Evolutionary conservation across 441 rosid species (phyloP), one percentile per base, ranked within the genome.

Genomic region (Populus hybrid): DNA sequence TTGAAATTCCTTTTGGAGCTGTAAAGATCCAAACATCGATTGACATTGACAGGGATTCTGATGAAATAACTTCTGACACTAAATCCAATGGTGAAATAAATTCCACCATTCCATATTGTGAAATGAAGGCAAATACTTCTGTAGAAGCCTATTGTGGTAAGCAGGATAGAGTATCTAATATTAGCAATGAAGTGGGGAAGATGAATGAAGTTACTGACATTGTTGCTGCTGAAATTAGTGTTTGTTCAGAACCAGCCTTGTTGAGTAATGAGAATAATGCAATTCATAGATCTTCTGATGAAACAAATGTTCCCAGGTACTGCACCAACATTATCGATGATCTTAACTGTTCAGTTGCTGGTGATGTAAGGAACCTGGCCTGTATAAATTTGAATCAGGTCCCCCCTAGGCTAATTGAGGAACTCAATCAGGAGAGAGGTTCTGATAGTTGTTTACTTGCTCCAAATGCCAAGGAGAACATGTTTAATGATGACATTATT

Each of bases 181-280:
- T 50, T 74, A 73, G 71, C 72, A 72, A 72, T 79, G 78, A 70
- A 77, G 64, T 71, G 61, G 84, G 73, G 34, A 72, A 80, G 78
- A 67, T 40, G 67, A 80, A 75, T 70, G 83, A 74, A 64, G 69
- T 50, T 26, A 35, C 76, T 78, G 78, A 75, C 66, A 46, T 23
- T 19, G 59, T 36, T 78, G 75, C 40, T 66, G 75, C 74, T 68
- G 80, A 78, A 79, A 73, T n/a, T 71, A 75, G 69, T 75, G 72
- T 79, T 82, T 40, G 72, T 82, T 77, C 72, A 64, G 81, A 72
- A 26, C 36, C 76, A 34, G 53, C 57, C 75, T 72, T 78, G 63
- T 65, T 64, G 72, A 74, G 64, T 42, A 28, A 69, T 78, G 74
- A 69, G 34, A 67, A 68, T 74, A 75, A 35, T 75, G 67, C 32